Conservation (phyloP, 139 green algal genomes). For the Chlorella sp. region DNA sequence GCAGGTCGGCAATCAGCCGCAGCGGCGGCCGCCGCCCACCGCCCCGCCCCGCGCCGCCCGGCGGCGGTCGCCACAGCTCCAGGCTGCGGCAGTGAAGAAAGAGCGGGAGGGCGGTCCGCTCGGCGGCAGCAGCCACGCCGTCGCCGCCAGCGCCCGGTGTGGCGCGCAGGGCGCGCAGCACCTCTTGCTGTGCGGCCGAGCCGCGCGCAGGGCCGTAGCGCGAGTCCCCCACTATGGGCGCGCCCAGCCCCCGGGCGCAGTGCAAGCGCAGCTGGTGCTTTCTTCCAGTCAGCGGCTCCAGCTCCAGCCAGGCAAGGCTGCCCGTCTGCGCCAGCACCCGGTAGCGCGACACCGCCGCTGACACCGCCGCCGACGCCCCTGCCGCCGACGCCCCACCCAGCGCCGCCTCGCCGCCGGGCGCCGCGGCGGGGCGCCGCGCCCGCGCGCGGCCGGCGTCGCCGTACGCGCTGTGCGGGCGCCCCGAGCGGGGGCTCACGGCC, state of each 20-base stretch:
- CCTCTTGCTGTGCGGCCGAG: not conserved
- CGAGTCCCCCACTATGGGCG: conserved; percentile 48
- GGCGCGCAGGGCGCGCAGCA: not conserved
- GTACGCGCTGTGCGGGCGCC: no score
- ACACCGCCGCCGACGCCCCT: not conserved
- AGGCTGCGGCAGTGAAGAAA: conserved; percentile 41
- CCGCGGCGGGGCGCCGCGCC: no score
- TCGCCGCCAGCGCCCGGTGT: no score
- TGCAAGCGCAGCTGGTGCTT: conserved; percentile 62
- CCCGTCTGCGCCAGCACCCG: not conserved
- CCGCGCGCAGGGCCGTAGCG: conserved; percentile 26
- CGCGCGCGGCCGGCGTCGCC: no score
- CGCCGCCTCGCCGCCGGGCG: no score
- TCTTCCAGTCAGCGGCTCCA: conserved; percentile 39
- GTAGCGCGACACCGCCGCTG: conserved; percentile 10
- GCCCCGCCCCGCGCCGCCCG: not conserved
- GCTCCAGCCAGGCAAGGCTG: conserved; percentile 38
- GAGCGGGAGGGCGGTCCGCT: not conserved
- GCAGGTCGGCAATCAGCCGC: conserved; percentile 7
- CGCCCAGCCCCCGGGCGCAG: conserved; percentile 36
- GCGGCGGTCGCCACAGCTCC: no score
- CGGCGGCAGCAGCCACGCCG: not conserved
- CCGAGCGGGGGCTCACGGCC: no score
- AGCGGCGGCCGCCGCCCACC: not conserved
- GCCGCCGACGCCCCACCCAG: no score